A percentile compares a stretch with the other conserved stretches of the same genome.
These are phyloP conservation scores for Cyclostephanos invisitatus DNA, from an alignment of 108 stramenopile genomes.

Conservation along the genomic window DNA sequence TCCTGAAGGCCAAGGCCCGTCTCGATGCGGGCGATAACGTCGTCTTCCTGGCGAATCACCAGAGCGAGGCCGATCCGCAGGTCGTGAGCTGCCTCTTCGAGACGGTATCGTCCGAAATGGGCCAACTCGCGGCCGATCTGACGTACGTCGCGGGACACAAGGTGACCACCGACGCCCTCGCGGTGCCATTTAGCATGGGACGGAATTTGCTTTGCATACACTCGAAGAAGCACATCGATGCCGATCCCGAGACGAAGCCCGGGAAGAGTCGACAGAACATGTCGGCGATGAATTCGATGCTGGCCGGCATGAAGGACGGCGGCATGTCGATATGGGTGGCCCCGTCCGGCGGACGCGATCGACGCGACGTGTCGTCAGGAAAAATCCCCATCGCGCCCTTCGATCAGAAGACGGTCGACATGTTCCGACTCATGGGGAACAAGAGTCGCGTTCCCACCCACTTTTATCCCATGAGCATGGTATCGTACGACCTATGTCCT, in stretches of 20 bases:
- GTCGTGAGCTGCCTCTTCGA: constrained; percentile 77
- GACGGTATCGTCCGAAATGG: constrained; percentile 58
- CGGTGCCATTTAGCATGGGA: constrained; percentile 96
- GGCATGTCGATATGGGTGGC: constrained; percentile 95
- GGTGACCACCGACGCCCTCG: constrained; percentile 92
- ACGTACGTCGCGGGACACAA: constrained; percentile 95
- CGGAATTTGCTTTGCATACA: constrained; percentile 94
- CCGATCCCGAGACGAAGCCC: constrained; percentile 88
- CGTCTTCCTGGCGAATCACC: constrained; percentile 94
- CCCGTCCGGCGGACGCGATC: constrained; percentile 94
- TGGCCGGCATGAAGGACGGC: constrained; percentile 77
- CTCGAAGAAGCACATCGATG: constrained; percentile 96
- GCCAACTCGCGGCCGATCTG: constrained; percentile 65
- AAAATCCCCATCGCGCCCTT: constrained; percentile 90
- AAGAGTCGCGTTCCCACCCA: constrained; percentile 87
- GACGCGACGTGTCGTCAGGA: constrained; percentile 74
- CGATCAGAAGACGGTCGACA: constrained; percentile 93
- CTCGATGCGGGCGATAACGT: constrained; percentile 89
- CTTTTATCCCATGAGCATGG: constrained; percentile 95
- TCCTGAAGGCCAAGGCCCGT: constrained; percentile 68
- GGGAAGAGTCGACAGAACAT: constrained; percentile 88
- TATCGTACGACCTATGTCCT: constrained; percentile 92
- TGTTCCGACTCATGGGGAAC: constrained; percentile 94
- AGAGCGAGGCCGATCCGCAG: constrained; percentile 96
- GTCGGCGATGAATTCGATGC: constrained; percentile 86